Conservation (phyloP, 768 basidiomycete species). For the Boletales sp. region DNA sequence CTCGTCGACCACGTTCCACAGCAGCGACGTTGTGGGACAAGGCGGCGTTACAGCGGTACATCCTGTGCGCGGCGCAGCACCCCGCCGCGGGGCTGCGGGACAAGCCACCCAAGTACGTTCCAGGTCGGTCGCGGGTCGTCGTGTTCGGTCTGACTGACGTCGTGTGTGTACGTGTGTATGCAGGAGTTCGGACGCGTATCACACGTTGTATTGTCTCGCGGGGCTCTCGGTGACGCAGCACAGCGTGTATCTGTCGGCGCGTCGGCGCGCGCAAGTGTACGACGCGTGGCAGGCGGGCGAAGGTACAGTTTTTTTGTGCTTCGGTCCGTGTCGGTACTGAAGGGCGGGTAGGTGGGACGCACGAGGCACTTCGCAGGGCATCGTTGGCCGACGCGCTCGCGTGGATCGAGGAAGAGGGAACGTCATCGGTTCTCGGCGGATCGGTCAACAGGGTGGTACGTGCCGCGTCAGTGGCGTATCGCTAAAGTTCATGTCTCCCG, state of each 20-base stretch:
- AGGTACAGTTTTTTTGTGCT: conserved; percentile 5
- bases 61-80: conserved; percentile 82
- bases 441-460: conserved; percentile 61
- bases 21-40: conserved; percentile 53
- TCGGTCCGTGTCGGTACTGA: not conserved
- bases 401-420: conserved; percentile 69
- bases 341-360: conserved; percentile 20
- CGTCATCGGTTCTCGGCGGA: conserved; percentile 54
- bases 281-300: conserved; percentile 35
- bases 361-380: conserved; percentile 34
- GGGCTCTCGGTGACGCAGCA: conserved; percentile 91
- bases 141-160: too few relatives aligned
- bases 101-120: conserved; percentile 84
- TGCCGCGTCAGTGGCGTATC: conserved; percentile 1
- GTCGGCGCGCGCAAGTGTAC: conserved; percentile 32
- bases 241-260: conserved; percentile 49
- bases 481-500: not conserved
- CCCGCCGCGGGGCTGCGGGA: conserved; percentile 86
- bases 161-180: too few relatives aligned
- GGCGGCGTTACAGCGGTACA: conserved; percentile 79
- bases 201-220: conserved; percentile 89
- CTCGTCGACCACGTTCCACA: not conserved
- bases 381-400: conserved; percentile 55
- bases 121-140: too few relatives aligned
- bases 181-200: conserved; percentile 91